Evolutionary conservation across 1,284 basidiomycete genomes (phyloP).

Genomic region (Leccinum solheimii): DNA sequence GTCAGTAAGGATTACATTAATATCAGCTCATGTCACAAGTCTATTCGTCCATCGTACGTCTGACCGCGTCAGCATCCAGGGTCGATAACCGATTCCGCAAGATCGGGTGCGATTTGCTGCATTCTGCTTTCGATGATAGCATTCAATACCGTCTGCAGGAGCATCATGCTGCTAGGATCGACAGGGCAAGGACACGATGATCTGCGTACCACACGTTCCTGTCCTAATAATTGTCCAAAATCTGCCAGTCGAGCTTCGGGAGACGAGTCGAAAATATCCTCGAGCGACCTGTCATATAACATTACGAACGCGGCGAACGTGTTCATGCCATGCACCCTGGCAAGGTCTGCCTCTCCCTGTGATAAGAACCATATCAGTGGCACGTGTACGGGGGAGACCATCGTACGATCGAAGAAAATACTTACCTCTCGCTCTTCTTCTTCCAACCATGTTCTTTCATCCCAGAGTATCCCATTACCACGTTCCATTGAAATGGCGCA

Average conservation of each 20-base stretch:
- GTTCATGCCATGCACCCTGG: conserved; percentile 60
- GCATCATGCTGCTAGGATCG: conserved; percentile 9
- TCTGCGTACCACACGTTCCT: conserved; percentile 53
- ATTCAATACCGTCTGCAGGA: conserved; percentile 38
- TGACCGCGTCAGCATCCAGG: conserved; percentile 17
- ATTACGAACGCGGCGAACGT: conserved; percentile 62
- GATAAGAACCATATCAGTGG: conserved; percentile 6
- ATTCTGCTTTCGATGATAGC: conserved; percentile 39
- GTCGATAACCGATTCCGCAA: conserved; percentile 12
- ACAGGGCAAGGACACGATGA: neutral
- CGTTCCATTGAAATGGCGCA: conserved; percentile 43
- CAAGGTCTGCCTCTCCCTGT: conserved; percentile 59
- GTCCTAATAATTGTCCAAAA: conserved; percentile 52
- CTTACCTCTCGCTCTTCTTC: conserved; percentile 51
- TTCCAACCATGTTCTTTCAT: conserved; percentile 57
- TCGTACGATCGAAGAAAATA: conserved; percentile 9
- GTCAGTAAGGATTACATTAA: conserved; percentile 34
- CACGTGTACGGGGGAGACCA: conserved; percentile 11
- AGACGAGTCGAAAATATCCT: conserved; percentile 53
- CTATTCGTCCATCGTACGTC: conserved; percentile 6
- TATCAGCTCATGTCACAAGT: conserved; percentile 22
- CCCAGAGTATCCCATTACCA: conserved; percentile 51
- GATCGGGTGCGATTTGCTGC: conserved; percentile 30
- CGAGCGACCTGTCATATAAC: conserved; percentile 53
- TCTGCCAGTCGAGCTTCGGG: conserved; percentile 47